Evolutionary conservation across 2,329 filamentous ascomycete genomes (phyloP).

Genomic region (Penicillium crustosum): DNA sequence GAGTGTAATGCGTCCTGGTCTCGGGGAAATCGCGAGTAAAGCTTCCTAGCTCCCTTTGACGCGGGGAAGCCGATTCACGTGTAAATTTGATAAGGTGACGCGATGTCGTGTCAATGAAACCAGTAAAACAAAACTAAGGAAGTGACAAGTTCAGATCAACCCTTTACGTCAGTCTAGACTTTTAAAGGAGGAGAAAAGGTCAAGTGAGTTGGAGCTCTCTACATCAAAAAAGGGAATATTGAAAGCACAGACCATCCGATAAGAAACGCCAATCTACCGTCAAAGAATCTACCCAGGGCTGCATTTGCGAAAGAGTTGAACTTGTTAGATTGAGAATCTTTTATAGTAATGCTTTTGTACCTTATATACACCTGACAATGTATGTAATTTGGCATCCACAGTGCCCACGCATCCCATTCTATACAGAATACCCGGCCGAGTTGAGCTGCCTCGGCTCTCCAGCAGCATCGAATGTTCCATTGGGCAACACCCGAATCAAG

Average conservation of each 20-base stretch:
- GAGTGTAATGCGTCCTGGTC: neutral
- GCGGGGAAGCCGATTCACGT: neutral
- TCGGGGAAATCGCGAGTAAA: neutral
- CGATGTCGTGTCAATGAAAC: neutral
- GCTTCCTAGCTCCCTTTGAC: neutral
- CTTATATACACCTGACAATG: neutral
- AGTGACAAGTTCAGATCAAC: neutral
- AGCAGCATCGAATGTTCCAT: slow-evolving; percentile 74
- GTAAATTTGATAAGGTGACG: neutral
- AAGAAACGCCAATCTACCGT: neutral
- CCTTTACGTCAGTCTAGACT: neutral
- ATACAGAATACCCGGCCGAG: slow-evolving; percentile 64
- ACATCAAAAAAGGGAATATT: neutral
- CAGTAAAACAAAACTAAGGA: neutral
- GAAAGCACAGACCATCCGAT: slow-evolving; percentile 5
- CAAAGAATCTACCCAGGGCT: neutral
- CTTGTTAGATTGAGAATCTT: neutral
- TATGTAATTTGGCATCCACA: slow-evolving; percentile 2
- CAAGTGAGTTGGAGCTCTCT: neutral
- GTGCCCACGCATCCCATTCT: slow-evolving; percentile 11
- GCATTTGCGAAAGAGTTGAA: neutral
- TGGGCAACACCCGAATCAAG: slow-evolving; percentile 59
- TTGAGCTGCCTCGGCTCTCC: slow-evolving; percentile 73
- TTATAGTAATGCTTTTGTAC: neutral
- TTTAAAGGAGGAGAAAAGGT: neutral